These are phyloP conservation scores for Carpinus viminea DNA, from an alignment of 306 rosid species.

Conservation along the genomic window DNA sequence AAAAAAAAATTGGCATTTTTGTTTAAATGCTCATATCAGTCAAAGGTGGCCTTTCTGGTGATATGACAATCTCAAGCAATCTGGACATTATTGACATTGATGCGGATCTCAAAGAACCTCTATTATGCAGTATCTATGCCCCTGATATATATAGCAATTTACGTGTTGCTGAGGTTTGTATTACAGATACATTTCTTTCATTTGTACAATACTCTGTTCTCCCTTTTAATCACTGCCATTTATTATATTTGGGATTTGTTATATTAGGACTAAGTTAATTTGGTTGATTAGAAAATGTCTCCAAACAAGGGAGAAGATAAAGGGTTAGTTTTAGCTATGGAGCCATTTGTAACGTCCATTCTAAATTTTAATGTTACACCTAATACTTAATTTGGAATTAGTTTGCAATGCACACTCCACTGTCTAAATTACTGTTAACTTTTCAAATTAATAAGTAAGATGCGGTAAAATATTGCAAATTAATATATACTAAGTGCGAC, in stretches of 20 bases:
- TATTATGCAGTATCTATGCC: conserved; percentile 67
- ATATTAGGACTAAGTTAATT: background rate
- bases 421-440: background rate
- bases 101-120: conserved; percentile 65
- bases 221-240: background rate
- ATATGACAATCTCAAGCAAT: conserved; percentile 30
- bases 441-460: background rate
- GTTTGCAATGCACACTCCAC: background rate
- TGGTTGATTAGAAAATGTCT: background rate
- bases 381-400: background rate
- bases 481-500: too few species aligned
- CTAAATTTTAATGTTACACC: background rate
- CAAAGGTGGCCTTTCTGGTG: conserved; percentile 35
- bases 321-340: background rate
- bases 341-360: background rate
- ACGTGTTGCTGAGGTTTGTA: conserved; percentile 78
- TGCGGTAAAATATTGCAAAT: background rate
- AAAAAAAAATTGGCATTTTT: background rate
- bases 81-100: conserved; percentile 59
- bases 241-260: background rate
- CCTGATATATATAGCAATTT: conserved; percentile 65
- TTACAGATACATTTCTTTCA: conserved; percentile 9
- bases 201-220: background rate
- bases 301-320: background rate
- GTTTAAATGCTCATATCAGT: conserved; percentile 34